Evolutionary conservation across 2,329 filamentous ascomycete species (phyloP), one percentile per base, ranked within the genome.

Genomic region (Calycina herbarum): DNA sequence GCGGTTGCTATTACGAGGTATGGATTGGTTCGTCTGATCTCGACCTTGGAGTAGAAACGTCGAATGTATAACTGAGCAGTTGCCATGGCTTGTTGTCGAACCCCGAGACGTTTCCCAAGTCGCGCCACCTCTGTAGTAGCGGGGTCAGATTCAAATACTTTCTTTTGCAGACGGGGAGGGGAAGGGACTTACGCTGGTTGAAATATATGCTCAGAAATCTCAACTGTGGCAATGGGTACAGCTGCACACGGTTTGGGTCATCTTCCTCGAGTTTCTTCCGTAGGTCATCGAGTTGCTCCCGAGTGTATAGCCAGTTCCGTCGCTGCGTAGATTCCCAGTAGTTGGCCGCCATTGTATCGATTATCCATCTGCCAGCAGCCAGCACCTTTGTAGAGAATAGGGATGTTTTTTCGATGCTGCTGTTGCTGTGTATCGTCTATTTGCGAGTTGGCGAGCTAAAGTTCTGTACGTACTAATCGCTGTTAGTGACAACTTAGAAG

Each of bases 251-350:
- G 56, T 85, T 84, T 68, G 87, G 85, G 74, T 96, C 91, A 66
- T 89, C 87, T 68, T 93, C 89, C 73, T 92, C 90, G 57, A 97
- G 86, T 73, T 87, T 87, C 75, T 89, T 86, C 64, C 94, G 89
- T 77, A 91, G 86, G 62, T 89, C 84, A 15, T 87, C 86, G 62
- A 99, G 84, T 76, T 94, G 88, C 68, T 93, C 88, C 74, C 92
- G 90, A 58, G 92, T 89, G 78, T 96, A 97, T 64, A 92, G 90
- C 95, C 95, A 99, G 81, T 91, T 87, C 72, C 88, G 90, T 72
- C 90, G 87, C 80, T 99, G 95, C 31, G 93, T 95, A 64, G 95
- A 98, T 70, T 93, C 90, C 94, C 94, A 99, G 81, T 94, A 99
- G 79, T 94, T 97, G 76, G 94, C 71, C 48, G 69, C 70, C 71